Evolutionary conservation across 2,329 filamentous ascomycete genomes (phyloP).

Genomic region (Furcasterigmium sp.): DNA sequence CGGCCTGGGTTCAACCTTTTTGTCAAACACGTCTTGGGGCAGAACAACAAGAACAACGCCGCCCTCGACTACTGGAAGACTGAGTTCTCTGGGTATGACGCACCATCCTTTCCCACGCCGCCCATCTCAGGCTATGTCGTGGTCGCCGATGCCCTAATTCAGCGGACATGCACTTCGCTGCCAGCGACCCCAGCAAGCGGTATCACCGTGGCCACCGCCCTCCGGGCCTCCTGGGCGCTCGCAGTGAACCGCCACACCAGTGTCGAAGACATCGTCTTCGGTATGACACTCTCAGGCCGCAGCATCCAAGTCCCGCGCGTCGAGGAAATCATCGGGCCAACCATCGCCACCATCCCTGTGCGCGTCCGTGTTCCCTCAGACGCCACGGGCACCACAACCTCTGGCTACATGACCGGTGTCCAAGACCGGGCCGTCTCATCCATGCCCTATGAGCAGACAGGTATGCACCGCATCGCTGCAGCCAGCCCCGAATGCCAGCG

Average conservation of each 20-base stretch:
- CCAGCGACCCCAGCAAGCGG: neutral
- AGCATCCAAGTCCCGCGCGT: constrained; percentile 15
- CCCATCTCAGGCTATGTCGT: neutral
- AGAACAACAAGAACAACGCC: constrained; percentile 3
- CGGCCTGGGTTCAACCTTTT: constrained; percentile 9
- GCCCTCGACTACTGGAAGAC: constrained; percentile 9
- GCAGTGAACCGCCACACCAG: constrained; percentile 12
- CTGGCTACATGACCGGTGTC: constrained; percentile 12
- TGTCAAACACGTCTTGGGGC: constrained; percentile 4
- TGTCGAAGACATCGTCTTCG: constrained; percentile 17
- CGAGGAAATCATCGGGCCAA: constrained; percentile 14
- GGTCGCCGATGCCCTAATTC: neutral
- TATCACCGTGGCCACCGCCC: constrained; percentile 14
- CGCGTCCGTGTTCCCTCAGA: constrained; percentile 3
- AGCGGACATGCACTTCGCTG: neutral
- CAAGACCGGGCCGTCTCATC: constrained; percentile 11
- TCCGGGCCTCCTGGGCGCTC: constrained; percentile 23
- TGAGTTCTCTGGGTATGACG: constrained; percentile 7
- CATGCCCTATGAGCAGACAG: constrained; percentile 14
- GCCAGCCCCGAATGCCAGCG: constrained; percentile 9
- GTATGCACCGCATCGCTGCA: constrained; percentile 13
- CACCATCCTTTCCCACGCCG: constrained; percentile 6
- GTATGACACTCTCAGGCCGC: constrained; percentile 16
- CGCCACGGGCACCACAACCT: constrained; percentile 6
- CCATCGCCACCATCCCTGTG: constrained; percentile 15